phyloP scores from a whole-genome alignment of 2,329 filamentous ascomycete species.

The Fusarium longipes region DNA sequence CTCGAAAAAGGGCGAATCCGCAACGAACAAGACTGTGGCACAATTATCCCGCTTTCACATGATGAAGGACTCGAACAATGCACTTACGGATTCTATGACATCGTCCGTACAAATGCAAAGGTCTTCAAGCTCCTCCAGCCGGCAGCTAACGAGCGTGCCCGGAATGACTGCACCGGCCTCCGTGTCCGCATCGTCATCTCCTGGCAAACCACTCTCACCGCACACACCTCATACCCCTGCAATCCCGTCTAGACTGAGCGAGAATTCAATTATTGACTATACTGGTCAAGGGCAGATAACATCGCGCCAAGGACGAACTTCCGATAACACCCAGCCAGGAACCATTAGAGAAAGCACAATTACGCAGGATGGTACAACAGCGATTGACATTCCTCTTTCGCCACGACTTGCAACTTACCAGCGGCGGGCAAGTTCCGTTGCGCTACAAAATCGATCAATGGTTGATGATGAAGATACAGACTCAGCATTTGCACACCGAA shows the following conservation, averaged over 20 bases:
- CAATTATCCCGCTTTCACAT: conserved; percentile 86
- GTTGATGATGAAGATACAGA: conserved; percentile 71
- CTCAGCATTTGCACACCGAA: conserved; percentile 71
- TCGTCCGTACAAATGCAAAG: conserved; percentile 87
- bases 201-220: conserved; percentile 88
- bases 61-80: conserved; percentile 90
- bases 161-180: conserved; percentile 79
- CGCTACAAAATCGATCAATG: conserved; percentile 68
- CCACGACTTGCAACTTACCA: conserved; percentile 68
- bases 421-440: conserved; percentile 76
- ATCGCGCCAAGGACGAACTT: conserved; percentile 46
- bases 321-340: conserved; percentile 45
- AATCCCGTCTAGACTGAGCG: conserved; percentile 91
- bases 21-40: conserved; percentile 79
- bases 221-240: conserved; percentile 94
- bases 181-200: conserved; percentile 86
- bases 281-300: conserved; percentile 46
- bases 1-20: conserved; percentile 73
- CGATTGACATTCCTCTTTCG: conserved; percentile 79
- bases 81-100: conserved; percentile 91
- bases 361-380: conserved; percentile 67
- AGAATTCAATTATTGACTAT: conserved; percentile 76
- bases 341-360: conserved; percentile 53
- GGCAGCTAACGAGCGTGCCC: conserved; percentile 68
- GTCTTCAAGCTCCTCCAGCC: conserved; percentile 78